These are phyloP conservation scores for Solanum bukasovii DNA, from an alignment of 257 asterid genomes.

Conservation along the genomic window DNA sequence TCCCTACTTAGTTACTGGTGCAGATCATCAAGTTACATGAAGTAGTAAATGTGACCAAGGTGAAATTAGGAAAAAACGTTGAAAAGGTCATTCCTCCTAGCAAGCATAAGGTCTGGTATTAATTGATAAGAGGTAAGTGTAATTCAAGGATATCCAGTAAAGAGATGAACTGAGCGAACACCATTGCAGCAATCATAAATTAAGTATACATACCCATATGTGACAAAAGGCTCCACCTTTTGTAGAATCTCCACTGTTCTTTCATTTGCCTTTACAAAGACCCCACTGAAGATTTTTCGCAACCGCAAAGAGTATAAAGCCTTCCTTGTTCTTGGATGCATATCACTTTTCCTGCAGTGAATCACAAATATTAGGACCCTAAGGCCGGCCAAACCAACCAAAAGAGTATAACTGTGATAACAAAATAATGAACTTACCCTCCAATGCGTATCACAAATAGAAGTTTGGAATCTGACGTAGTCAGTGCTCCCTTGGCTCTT, in stretches of 20 bases:
- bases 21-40: neutral
- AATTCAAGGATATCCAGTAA: neutral
- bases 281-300: constrained; percentile 56
- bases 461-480: constrained; percentile 36
- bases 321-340: constrained; percentile 68
- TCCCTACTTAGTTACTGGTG: neutral
- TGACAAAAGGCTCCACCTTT: constrained; percentile 81
- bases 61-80: neutral
- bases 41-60: neutral
- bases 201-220: constrained; percentile 61
- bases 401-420: neutral
- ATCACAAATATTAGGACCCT: neutral
- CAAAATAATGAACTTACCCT: constrained; percentile 41
- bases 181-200: neutral
- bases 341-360: constrained; percentile 59
- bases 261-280: constrained; percentile 59
- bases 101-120: neutral
- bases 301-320: constrained; percentile 52
- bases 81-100: neutral
- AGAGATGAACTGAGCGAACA: neutral
- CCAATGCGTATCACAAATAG: constrained; percentile 61
- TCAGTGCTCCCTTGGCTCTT: constrained; percentile 12
- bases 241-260: constrained; percentile 45
- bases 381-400: neutral
- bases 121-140: neutral